Base-by-base conservation (phyloP, 169 alveolate species). In the Amoebophrya sp. region DNA sequence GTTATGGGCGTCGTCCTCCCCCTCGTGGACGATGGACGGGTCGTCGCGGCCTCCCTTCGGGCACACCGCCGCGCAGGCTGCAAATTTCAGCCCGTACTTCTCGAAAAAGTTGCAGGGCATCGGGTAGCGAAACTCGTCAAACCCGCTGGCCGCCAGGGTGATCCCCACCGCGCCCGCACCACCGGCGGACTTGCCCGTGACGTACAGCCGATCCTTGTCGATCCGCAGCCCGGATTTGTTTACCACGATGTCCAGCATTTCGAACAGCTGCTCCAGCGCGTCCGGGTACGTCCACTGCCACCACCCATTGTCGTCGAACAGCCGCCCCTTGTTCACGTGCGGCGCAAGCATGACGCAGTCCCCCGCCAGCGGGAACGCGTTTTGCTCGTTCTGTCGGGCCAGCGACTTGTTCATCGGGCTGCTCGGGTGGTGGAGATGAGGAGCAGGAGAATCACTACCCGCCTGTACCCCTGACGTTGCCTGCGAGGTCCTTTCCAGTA, bases 281-380 rank as follows among this genome's bases (percentile, higher is more conserved):
- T 47, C 66, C 66, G 66, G 66, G 66, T 47, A 47, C 66, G 66
- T 47, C 66, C 66, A 47, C 66, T 47, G 66, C 66, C 66, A 47
- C 66, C 66, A 47, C 66, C 66, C 66, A 18, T 47, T 47, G 66
- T 47, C 66, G 66, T 47, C 66, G 18, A 12, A 7, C 66, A 47
- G 66, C 29, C 18, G 66, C 66, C 66, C 66, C 66, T 47, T 47
- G 66, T 47, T 47, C 66, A 47, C 66, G 66, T 47, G 66, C 66
- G 66, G 66, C 7, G 66, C 66, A 7, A 47, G 66, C 66, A 47
- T 47, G 66, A 47, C 66, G 18, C 66, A 47, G 66, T 47, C 66
- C 18, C 66, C 66, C 66, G 66, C 7, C 66, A 47, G 18, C 29
- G 66, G 66, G 29, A 47, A 47, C 66, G 66, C 66, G 18, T 47